Evolutionary conservation across 1,284 basidiomycete species (phyloP).

Genomic region (Dichomitus squalens): DNA sequence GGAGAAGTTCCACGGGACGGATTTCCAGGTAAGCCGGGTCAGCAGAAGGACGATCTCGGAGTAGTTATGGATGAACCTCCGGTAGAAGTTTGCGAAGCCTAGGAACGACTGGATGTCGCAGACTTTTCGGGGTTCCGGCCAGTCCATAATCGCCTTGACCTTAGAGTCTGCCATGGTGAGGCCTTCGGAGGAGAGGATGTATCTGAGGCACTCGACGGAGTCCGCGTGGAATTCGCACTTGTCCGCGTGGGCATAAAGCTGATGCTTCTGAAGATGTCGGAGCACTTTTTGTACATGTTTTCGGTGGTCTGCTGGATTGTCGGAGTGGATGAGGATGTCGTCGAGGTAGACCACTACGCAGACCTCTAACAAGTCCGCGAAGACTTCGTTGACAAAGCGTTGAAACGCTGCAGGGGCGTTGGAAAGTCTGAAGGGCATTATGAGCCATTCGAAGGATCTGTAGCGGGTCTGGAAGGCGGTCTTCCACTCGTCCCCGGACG

Average conservation of each 20-base stretch:
- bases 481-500: constrained; percentile 35
- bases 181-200: constrained; percentile 34
- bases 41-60: background rate
- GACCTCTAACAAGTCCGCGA: constrained; percentile 25
- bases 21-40: background rate
- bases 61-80: constrained; percentile 35
- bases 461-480: constrained; percentile 39
- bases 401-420: constrained; percentile 33
- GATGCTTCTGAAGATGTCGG: constrained; percentile 31
- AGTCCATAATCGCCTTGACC: constrained; percentile 25
- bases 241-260: constrained; percentile 38
- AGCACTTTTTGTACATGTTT: constrained; percentile 37
- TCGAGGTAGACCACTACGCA: constrained; percentile 28
- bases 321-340: constrained; percentile 30
- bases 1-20: constrained; percentile 15
- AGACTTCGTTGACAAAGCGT: constrained; percentile 27
- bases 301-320: constrained; percentile 25
- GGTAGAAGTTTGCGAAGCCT: constrained; percentile 14
- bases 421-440: constrained; percentile 40
- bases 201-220: constrained; percentile 43
- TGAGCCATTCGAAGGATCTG: constrained; percentile 40
- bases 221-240: constrained; percentile 41
- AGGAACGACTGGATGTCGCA: constrained; percentile 16
- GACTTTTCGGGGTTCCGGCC: constrained; percentile 17
- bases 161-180: constrained; percentile 41